phyloP scores from a whole-genome alignment of 2,329 filamentous ascomycete species.

The Botrytis pseudocinerea region DNA sequence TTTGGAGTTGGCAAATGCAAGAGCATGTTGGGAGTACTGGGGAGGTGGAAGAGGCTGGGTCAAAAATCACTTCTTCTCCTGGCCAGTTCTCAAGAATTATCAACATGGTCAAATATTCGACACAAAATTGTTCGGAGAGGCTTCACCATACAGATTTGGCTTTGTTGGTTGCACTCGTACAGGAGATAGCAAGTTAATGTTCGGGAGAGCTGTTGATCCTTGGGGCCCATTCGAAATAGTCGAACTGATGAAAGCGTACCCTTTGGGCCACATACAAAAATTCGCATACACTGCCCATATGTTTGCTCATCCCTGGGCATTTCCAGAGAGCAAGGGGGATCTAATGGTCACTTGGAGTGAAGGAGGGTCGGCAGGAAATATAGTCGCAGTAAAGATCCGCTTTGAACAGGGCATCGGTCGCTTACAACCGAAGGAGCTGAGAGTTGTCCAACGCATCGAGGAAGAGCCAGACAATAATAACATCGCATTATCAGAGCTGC shows the following conservation, averaged over 20 bases:
- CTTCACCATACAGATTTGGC: conserved; percentile 23
- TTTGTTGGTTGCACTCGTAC: conserved; percentile 30
- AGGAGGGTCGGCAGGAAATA: conserved; percentile 28
- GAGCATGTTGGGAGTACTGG: conserved; percentile 26
- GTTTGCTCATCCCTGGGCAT: conserved; percentile 34
- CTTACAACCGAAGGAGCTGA: conserved; percentile 12
- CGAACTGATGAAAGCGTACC: conserved; percentile 22
- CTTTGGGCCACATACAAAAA: conserved; percentile 13
- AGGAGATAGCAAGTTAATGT: conserved; percentile 28
- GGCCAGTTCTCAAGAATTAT: conserved; percentile 26
- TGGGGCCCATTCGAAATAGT: conserved; percentile 30
- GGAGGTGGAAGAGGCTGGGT: conserved; percentile 24
- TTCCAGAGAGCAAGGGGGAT: conserved; percentile 26
- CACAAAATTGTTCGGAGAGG: conserved; percentile 30
- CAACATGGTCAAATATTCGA: conserved; percentile 32
- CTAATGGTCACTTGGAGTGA: conserved; percentile 33
- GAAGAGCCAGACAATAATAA: conserved; percentile 7
- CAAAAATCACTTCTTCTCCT: conserved; percentile 9
- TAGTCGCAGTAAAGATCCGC: conserved; percentile 28
- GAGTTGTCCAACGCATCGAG: background rate
- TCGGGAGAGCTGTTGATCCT: conserved; percentile 28
- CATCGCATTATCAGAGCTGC: conserved; percentile 10
- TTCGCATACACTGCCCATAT: conserved; percentile 29
- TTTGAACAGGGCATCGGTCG: conserved; percentile 23
- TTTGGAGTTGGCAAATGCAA: background rate